Evolutionary conservation across 768 basidiomycete species (phyloP).

Genomic region (Pholiota molesta): DNA sequence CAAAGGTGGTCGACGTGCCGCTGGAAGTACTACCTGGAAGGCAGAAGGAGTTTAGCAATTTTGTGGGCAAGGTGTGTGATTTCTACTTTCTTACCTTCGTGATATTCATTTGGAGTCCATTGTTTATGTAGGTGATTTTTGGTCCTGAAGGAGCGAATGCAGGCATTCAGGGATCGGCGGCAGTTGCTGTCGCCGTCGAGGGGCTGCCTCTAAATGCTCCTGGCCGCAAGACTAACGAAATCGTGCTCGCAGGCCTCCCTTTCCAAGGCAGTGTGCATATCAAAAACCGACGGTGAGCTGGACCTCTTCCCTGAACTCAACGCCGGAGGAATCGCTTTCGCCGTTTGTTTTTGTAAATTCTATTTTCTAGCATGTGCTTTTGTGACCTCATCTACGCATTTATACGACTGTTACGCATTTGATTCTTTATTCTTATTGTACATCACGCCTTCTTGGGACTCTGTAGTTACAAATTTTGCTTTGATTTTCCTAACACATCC

Average conservation of each 20-base stretch:
- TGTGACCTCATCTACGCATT: not conserved
- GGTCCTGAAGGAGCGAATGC: constrained; percentile 65
- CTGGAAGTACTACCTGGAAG: constrained; percentile 79
- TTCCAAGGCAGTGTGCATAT: constrained; percentile 68
- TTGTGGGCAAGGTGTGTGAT: constrained; percentile 68
- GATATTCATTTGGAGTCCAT: constrained; percentile 3
- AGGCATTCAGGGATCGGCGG: constrained; percentile 66
- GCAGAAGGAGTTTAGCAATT: constrained; percentile 73
- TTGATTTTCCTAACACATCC: not conserved
- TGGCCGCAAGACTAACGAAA: constrained; percentile 36
- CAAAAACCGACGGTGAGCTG: constrained; percentile 42
- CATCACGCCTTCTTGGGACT: not conserved
- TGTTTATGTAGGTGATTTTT: constrained; percentile 61
- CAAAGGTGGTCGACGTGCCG: constrained; percentile 73
- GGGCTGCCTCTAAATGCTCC: constrained; percentile 55
- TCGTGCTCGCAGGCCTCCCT: constrained; percentile 66
- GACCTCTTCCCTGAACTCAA: too few relatives aligned
- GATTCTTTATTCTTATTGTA: not conserved
- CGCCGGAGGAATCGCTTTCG: too few relatives aligned
- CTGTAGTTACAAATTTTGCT: not conserved
- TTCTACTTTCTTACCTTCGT: not conserved
- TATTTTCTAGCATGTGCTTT: too few relatives aligned
- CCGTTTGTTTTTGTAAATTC: too few relatives aligned
- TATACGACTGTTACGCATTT: not conserved
- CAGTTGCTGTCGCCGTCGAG: constrained; percentile 58